Evolutionary conservation across 345 rosid species (phyloP).

Genomic region (Nasturtium officinale): DNA sequence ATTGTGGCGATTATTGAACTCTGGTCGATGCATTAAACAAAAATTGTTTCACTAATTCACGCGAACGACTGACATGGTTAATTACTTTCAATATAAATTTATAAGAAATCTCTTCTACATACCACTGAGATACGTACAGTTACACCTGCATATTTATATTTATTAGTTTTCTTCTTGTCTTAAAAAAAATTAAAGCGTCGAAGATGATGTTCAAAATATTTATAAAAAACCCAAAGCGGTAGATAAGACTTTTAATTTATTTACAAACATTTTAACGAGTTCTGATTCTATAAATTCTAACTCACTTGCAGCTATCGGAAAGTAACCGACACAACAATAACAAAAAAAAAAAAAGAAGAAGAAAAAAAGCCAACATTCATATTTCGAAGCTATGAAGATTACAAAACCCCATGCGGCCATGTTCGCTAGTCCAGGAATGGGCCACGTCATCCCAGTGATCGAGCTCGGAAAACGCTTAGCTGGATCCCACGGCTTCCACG

Average conservation of each 20-base stretch:
- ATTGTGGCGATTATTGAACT: neutral
- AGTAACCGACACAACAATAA: neutral
- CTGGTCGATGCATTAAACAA: neutral
- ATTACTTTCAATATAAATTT: neutral
- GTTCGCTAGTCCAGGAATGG: slow-evolving; percentile 45
- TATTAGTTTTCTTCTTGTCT: neutral
- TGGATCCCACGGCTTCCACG: slow-evolving; percentile 30
- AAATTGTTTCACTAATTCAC: neutral
- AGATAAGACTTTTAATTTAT: neutral
- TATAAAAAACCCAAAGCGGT: neutral
- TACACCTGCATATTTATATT: neutral
- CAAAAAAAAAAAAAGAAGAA: too few species aligned
- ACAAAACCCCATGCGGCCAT: slow-evolving; percentile 33
- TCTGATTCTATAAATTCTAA: slow-evolving; percentile 1
- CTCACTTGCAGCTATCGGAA: slow-evolving; percentile 9
- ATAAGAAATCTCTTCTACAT: neutral
- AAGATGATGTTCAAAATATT: neutral
- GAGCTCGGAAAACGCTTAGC: slow-evolving; percentile 44
- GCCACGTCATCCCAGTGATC: slow-evolving; percentile 39
- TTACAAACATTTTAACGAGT: neutral
- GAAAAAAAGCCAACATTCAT: neutral
- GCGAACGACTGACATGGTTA: neutral
- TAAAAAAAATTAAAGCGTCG: neutral
- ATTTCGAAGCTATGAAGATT: slow-evolving; percentile 21
- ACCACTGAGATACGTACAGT: neutral